Base-by-base conservation (phyloP, 2,329 filamentous ascomycete species). In the Colletotrichum acutatum region DNA sequence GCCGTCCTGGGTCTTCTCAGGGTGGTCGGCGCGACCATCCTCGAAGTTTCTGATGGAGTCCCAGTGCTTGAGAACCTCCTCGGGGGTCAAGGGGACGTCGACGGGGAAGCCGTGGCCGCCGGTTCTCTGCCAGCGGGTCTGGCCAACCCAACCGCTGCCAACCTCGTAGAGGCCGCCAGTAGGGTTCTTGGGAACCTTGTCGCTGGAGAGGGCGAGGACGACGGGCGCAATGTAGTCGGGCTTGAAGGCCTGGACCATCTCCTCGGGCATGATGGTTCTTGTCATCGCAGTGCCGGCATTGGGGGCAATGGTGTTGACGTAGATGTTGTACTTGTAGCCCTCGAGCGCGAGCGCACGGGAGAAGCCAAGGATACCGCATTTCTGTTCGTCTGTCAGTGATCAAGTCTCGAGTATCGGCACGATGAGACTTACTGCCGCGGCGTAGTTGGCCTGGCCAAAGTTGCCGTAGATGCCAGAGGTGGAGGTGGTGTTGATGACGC, bases 181-280 rank as follows among this genome's bases (percentile, higher is more conserved):
- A 19, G 91, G 90, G 77, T 93, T 91, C 80, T 93, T 90, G 32
- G 97, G 96, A 66, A 95, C 91, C 85, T 94, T 94, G 86, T 99
- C 97, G 82, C 91, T 94, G 83, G 84, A 88, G 71, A 99, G 93
- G 56, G 95, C 91, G 68, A 96, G 91, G 64, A 99, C 95, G 49
- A 98, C 86, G 74, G 97, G 97, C 66, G 97, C 97, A 83, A 99
- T 95, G 84, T 98, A 98, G 81, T 98, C 96, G 73, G 97, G 97
- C 91, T 98, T 99, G 89, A 99, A 98, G 58, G 97, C 96, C 87
- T 98, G 95, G 22, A 99, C 95, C 86, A 98, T 91, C 87, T 99
- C 97, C 85, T 98, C 95, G 34, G 97, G 97, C 88, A 99, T 90
- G 82, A 99, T 94, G 63, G 94, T 96, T 77, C 92, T 90, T 68